Percentiles rank a stretch among this genome's conserved stretches.
Evolutionary conservation across 129 eudicot genomes (phyloP).

Genomic region (Centrapalus pauciflorus): DNA sequence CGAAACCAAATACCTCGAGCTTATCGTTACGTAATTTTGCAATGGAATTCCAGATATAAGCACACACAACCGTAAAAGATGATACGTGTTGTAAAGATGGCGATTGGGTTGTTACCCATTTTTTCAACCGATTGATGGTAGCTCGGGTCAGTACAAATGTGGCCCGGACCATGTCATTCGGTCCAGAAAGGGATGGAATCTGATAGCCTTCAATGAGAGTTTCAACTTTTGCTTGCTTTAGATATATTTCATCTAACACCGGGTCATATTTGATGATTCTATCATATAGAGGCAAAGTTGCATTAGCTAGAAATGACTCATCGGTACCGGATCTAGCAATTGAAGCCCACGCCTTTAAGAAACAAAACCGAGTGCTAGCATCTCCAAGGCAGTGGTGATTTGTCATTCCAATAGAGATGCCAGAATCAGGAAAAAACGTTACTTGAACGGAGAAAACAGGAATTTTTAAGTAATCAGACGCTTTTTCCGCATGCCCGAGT

Average conservation of each 20-base stretch:
- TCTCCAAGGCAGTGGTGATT: slow-evolving; percentile 31
- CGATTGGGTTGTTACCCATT: not conserved
- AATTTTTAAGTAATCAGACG: not conserved
- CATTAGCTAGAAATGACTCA: slow-evolving; percentile 3
- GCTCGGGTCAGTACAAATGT: slow-evolving; percentile 17
- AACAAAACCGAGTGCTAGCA: slow-evolving; percentile 21
- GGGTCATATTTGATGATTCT: slow-evolving; percentile 24
- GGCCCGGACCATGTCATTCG: slow-evolving; percentile 24
- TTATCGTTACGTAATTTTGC: slow-evolving; percentile 4
- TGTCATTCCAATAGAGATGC: slow-evolving; percentile 32
- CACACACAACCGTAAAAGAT: slow-evolving; percentile 24
- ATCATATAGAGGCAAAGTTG: slow-evolving; percentile 25
- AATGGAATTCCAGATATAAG: slow-evolving; percentile 26
- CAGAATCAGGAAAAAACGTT: slow-evolving; percentile 32
- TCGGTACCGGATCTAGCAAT: slow-evolving; percentile 14
- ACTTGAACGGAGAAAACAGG: slow-evolving; percentile 33
- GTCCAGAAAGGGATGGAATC: not conserved
- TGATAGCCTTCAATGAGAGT: not conserved
- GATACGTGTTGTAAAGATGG: slow-evolving; percentile 18
- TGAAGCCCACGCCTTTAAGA: slow-evolving; percentile 35
- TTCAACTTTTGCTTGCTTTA: not conserved
- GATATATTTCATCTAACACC: not conserved
- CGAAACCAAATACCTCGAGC: not conserved
- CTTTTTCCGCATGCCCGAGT: not conserved
- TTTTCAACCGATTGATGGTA: slow-evolving; percentile 16